Evolutionary conservation across 352 stramenopile species (phyloP), one percentile per base, ranked within the genome.

Genomic region (Globisporangium okanoganense): DNA sequence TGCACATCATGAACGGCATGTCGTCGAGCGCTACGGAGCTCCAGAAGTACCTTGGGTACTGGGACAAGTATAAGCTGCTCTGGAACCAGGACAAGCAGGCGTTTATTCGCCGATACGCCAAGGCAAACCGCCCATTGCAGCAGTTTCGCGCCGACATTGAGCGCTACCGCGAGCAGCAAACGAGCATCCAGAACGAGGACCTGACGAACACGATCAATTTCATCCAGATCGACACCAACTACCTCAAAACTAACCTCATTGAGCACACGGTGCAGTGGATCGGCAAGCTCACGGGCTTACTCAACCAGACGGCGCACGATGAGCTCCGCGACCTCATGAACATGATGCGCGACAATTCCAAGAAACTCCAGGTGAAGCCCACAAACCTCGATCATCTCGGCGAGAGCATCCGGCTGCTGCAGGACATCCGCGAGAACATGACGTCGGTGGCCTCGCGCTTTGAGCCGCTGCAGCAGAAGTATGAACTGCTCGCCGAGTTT

Each of bases 1-100:
- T 98, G 1, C 87, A 97, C 53, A 97, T 98, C 57, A 98, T 98
- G 92, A 98, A 98, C 66, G 94, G 94, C 12, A 98, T 98, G 90
- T 94, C 83, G 2, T 93, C 89, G 0, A 97, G 85, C 58, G 89
- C 90, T 3, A 97, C 92, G 5, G 89, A 98, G 61, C 66, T 98
- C 6, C 90, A 98, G 66, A 98, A 97, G 66, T 97, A 98, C 62
- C 72, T 98, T 18, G 90, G 88, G 16, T 98, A 98, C 66, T 98
- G 92, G 92, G 90, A 98, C 64, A 97, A 97, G 72, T 97, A 97
- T 76, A 96, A 94, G 43, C 64, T 95, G 18, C 67, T 98, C 0
- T 98, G 91, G 92, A 96, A 97, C 50, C 94, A 97, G 70, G 90
- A 97, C 72, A 97, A 97, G 62, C 92, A 97, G 61, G 92, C 90